Conservation (phyloP, 805 yeast species). For the Candida awuae region DNA sequence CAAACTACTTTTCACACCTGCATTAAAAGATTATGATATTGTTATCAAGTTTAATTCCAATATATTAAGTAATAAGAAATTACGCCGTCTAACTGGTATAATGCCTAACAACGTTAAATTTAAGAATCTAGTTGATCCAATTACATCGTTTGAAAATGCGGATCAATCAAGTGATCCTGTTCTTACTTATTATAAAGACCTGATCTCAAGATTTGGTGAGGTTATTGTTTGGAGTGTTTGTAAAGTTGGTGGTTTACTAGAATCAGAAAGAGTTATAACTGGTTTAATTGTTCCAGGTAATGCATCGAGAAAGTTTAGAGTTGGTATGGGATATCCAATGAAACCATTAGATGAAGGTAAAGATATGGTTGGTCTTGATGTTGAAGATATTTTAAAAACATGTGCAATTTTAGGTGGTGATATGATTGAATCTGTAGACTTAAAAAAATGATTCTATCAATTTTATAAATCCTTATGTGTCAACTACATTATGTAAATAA, state of each 20-base stretch:
- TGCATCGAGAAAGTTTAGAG: conserved; percentile 63
- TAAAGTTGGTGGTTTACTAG: conserved; percentile 38
- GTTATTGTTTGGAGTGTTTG: conserved; percentile 60
- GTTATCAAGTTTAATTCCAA: conserved; percentile 47
- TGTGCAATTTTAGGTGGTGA: conserved; percentile 50
- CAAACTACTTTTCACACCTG: conserved; percentile 66
- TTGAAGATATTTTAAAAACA: conserved; percentile 12
- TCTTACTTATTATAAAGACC: conserved; percentile 49
- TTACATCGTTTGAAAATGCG: conserved; percentile 32
- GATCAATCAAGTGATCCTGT: conserved; percentile 45
- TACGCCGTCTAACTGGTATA: conserved; percentile 48
- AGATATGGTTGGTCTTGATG: conserved; percentile 47
- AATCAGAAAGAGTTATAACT: conserved; percentile 55
- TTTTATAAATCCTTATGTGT: not conserved
- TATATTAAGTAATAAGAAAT: conserved; percentile 16
- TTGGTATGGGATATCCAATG: conserved; percentile 66
- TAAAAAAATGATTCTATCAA: not conserved
- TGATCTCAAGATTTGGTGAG: conserved; percentile 56
- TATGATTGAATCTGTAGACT: conserved; percentile 28
- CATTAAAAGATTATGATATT: conserved; percentile 77
- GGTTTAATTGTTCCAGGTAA: conserved; percentile 75
- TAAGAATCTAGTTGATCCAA: conserved; percentile 46
- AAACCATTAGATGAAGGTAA: conserved; percentile 41
- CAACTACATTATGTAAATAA: no score
- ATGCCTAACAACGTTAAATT: conserved; percentile 40